Evolutionary conservation across 2,329 filamentous ascomycete genomes (phyloP).

Genomic region (Talaromyces pinophilus): DNA sequence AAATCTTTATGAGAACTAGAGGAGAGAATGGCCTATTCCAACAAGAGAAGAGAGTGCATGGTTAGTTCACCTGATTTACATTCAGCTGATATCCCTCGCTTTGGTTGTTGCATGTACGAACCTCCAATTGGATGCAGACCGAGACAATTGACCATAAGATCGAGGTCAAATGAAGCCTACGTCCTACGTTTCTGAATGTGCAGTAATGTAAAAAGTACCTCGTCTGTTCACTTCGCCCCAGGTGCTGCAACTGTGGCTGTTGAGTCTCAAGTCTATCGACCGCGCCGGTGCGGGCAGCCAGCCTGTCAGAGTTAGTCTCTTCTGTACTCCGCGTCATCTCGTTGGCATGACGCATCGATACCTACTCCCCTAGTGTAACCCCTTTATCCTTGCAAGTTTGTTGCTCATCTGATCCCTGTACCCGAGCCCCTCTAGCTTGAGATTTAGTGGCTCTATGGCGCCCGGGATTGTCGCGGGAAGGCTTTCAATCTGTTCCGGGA

Average conservation of each 20-base stretch:
- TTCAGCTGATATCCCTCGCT: conserved; percentile 21
- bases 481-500: conserved; percentile 7
- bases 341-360: conserved; percentile 5
- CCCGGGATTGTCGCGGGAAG: not conserved
- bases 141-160: conserved; percentile 6
- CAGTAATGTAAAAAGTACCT: not conserved
- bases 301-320: not conserved
- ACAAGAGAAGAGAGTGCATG: conserved; percentile 8
- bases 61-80: conserved; percentile 3
- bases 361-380: not conserved
- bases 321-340: not conserved
- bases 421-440: conserved; percentile 7
- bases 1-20: not conserved
- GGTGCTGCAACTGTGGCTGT: conserved; percentile 2
- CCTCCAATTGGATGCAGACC: not conserved
- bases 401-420: not conserved
- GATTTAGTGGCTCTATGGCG: conserved; percentile 3
- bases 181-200: not conserved
- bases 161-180: not conserved
- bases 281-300: not conserved
- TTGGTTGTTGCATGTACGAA: conserved; percentile 9
- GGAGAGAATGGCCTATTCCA: not conserved
- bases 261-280: not conserved
- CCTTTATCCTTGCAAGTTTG: conserved; percentile 6
- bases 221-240: not conserved